Base-by-base conservation (phyloP, 495 filamentous ascomycete genomes). In the Aspergillus taichungensis region DNA sequence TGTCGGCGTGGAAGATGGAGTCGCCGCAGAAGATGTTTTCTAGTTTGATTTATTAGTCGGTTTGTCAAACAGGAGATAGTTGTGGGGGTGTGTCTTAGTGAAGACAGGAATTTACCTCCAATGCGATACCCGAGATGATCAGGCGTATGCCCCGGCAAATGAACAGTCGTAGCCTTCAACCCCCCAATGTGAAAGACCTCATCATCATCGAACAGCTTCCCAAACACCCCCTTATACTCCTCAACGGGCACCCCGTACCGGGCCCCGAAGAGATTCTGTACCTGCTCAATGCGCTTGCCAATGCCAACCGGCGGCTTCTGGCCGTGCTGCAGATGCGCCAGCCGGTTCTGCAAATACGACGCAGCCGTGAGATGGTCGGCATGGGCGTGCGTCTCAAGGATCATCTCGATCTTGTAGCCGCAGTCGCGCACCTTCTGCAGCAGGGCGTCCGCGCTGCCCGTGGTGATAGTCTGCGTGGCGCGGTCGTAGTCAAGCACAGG, bases 291-390 rank as follows among this genome's bases (percentile, higher is more conserved):
- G 10, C 77, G 66, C 43, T 70, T 68, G 29, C 78, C 79, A 44
- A 80, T 80, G 39, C 71, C 61, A 9, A 81, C 66, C 6, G 72
- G 52, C 7, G 57, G 53, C 9, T 49, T 61, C 3, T 30, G 45
- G 8, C 49, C 52, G 36, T 63, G 56, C 0, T 14, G 32, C 6
- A 24, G 18, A 24, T 56, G 40, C 0, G 40, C 45, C 5, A 83
- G 67, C 11, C 55, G 50, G 2, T 41, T 46, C 51, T 78, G 77
- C 1, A 83, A 62, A 46, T 81, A 83, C 5, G 56, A 59, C 0
- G 77, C 57, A 0, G 78, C 71, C 1, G 75, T 80, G n/a, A 81
- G 55, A 52, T 82, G 78, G 60, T 82, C 78, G 35, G 79, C 79
- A 51, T 83, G 79, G 9, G 67, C 70, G 51, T 82, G 78, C 0